Conservation (phyloP, 306 rosid genomes). For the Nissolia schottii region DNA sequence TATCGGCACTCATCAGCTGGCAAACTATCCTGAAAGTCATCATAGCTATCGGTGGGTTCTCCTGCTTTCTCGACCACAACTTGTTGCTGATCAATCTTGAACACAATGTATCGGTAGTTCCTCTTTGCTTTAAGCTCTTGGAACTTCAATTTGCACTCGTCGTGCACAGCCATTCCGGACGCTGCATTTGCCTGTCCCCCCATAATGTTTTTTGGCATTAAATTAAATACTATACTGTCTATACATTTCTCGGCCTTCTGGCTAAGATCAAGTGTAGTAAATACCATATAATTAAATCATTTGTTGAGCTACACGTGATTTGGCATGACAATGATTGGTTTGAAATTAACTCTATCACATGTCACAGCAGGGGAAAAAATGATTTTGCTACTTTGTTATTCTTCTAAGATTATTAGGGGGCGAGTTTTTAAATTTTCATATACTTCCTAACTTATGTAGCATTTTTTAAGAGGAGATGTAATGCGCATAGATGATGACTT, state of each 20-base stretch:
- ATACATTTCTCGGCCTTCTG: no score
- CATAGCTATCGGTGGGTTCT: conserved; percentile 42
- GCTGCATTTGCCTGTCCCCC: conserved; percentile 70
- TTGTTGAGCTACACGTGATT: not conserved
- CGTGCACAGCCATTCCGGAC: conserved; percentile 86
- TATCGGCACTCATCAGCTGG: conserved; percentile 84
- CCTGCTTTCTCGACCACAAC: conserved; percentile 74
- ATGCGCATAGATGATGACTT: not conserved
- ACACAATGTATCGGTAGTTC: conserved; percentile 66
- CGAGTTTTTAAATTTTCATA: not conserved
- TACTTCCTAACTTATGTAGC: not conserved
- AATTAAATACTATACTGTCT: no score
- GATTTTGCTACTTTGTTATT: not conserved
- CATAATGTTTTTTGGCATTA: not conserved
- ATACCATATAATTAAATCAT: not conserved
- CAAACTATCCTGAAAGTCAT: conserved; percentile 65
- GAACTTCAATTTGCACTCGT: conserved; percentile 81
- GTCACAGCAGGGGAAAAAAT: not conserved
- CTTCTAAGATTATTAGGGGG: not conserved
- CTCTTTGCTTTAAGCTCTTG: conserved; percentile 70
- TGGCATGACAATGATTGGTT: not conserved
- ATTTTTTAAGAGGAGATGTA: not conserved
- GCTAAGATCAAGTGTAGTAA: no score
- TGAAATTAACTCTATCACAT: not conserved
- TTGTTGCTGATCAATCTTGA: conserved; percentile 61